These are phyloP conservation scores for Leishmania turanica DNA, from an alignment of 208 protist species.

Conservation along the genomic window DNA sequence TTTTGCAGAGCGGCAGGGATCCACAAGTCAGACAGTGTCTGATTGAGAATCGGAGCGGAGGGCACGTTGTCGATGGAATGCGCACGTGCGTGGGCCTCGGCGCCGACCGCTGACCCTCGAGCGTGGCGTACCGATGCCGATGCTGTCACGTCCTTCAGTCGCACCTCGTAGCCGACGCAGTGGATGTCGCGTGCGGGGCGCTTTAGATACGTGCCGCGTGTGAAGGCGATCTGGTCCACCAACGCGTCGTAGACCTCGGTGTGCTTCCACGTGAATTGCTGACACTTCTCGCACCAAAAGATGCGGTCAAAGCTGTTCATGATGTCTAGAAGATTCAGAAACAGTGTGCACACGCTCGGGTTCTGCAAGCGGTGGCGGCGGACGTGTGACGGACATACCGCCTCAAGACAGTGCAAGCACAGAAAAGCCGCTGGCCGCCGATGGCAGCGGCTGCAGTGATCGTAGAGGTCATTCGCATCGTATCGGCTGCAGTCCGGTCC, in stretches of 20 bases:
- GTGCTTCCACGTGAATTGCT: conserved; percentile 76
- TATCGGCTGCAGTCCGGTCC: conserved; percentile 64
- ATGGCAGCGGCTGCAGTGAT: conserved; percentile 61
- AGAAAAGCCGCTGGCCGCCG: conserved; percentile 68
- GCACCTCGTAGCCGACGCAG: conserved; percentile 61
- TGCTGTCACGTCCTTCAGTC: conserved; percentile 26
- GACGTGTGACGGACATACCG: conserved; percentile 78
- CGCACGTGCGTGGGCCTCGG: background rate
- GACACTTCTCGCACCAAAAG: conserved; percentile 82
- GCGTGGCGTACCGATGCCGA: background rate
- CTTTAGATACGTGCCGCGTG: conserved; percentile 62
- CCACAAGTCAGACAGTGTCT: background rate
- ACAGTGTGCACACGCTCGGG: conserved; percentile 55
- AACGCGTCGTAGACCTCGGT: conserved; percentile 77
- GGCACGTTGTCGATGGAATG: background rate
- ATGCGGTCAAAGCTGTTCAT: conserved; percentile 78
- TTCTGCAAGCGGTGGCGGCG: conserved; percentile 43
- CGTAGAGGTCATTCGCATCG: conserved; percentile 57
- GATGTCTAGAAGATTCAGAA: conserved; percentile 78
- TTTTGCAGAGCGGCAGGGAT: background rate
- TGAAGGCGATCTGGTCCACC: conserved; percentile 71
- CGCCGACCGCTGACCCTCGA: background rate
- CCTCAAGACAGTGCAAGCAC: conserved; percentile 65
- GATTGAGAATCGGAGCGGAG: background rate
- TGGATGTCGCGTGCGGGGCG: conserved; percentile 62